A percentile compares a stretch with the other conserved stretches of the same genome.
These are phyloP conservation scores for Sergeia podlipaevii DNA, from an alignment of 208 protist species.

Conservation along the genomic window DNA sequence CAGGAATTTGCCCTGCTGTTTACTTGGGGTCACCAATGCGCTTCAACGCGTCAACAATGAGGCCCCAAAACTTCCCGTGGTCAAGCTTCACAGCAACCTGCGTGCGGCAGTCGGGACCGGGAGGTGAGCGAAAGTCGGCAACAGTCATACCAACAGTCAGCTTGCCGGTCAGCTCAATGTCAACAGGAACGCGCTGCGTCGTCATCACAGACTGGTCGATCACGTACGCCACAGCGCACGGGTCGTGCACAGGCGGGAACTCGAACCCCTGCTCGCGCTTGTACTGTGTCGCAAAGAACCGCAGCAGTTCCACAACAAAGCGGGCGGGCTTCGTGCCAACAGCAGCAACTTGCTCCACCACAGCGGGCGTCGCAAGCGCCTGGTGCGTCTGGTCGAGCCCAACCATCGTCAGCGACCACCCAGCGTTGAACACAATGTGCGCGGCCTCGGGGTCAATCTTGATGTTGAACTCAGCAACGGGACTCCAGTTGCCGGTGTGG, in stretches of 20 bases:
- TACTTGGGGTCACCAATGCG: slow-evolving; percentile 41
- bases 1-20: background rate
- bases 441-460: slow-evolving; percentile 67
- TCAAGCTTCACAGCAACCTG: slow-evolving; percentile 61
- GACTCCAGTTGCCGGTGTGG: slow-evolving; percentile 44
- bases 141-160: slow-evolving; percentile 63
- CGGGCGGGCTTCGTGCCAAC: slow-evolving; percentile 27
- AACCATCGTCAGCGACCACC: slow-evolving; percentile 69
- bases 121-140: slow-evolving; percentile 31
- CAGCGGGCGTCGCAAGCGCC: slow-evolving; percentile 37
- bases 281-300: slow-evolving; percentile 59
- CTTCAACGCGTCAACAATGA: slow-evolving; percentile 54
- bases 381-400: slow-evolving; percentile 83
- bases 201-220: slow-evolving; percentile 60
- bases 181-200: slow-evolving; percentile 36
- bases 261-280: slow-evolving; percentile 11
- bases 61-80: slow-evolving; percentile 61
- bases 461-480: slow-evolving; percentile 85
- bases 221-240: slow-evolving; percentile 74
- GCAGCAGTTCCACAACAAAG: slow-evolving; percentile 41
- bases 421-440: slow-evolving; percentile 69
- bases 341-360: slow-evolving; percentile 34
- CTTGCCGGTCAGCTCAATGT: slow-evolving; percentile 48
- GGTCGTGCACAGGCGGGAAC: slow-evolving; percentile 58
- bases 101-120: slow-evolving; percentile 42